Evolutionary conservation across 1,284 basidiomycete genomes (phyloP), one percentile per base, ranked within the genome.

Genomic region (Macrocystidia cucumis): DNA sequence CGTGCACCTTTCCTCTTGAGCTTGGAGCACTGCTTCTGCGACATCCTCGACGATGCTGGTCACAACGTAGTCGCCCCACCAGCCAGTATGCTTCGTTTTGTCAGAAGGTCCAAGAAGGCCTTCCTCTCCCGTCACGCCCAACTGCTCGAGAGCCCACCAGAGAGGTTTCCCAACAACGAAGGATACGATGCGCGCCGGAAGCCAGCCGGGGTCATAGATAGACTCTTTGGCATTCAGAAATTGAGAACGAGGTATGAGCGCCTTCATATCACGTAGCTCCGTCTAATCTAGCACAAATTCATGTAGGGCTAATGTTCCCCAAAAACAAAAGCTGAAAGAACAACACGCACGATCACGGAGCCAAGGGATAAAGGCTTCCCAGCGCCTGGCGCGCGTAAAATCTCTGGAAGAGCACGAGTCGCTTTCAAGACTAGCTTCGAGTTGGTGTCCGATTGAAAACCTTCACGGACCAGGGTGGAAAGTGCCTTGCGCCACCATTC

Each of bases 401-500:
- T 59, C 24, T 83, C 81, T 14, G 80, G 52, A 4, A 92, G 50
- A 4, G 57, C 54, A 8, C 74, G 64, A 17, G 77, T 73, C 0
- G 78, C 83, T 29, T 65, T 68, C 1, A 96, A 56, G 5, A 88
- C 67, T 9, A 95, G 65, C 36, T 69, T 62, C 19, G 58, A 60
- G 23, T 53, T 48, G 9, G 50, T 51, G 19, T n/a, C 58, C 51
- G 29, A 35, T 39, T 83, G 72, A 52, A 75, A 64, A 1, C 84
- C 86, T 17, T 63, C 64, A 35, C 65, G 51, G 4, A 86, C 70
- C 4, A 82, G 58, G 9, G 69, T 67, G 43, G 82, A 73, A 2
- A 97, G 60, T 0, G 80, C 78, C 24, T 61, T 60, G 25, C 72
- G 71, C 92, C 93, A 97, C 91, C 91, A 96, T 39, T 83, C 77